Conservation (phyloP, 257 asterid species). For the Solanum clarkiae region DNA sequence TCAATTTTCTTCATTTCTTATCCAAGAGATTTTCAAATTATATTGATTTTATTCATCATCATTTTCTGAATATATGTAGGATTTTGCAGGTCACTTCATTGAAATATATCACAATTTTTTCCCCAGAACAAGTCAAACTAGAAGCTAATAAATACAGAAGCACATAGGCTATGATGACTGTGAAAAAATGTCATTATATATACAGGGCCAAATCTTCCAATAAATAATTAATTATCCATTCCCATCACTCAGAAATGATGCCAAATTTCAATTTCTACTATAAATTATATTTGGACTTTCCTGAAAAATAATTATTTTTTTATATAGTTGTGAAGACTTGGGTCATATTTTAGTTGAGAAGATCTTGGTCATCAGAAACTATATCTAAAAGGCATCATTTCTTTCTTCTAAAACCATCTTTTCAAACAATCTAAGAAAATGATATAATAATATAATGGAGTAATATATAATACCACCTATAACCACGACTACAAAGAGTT, state of each 20-base stretch:
- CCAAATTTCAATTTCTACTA: neutral
- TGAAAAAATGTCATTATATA: neutral
- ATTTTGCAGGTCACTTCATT: neutral
- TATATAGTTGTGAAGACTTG: neutral
- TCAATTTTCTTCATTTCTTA: neutral
- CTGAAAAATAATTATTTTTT: neutral
- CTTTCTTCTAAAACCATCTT: neutral
- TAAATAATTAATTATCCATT: neutral
- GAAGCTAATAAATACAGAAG: neutral
- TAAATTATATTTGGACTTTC: neutral
- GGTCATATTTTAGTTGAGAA: neutral
- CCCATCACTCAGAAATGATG: neutral
- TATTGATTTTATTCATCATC: neutral
- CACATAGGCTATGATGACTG: slow-evolving; percentile 10
- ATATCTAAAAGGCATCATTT: neutral
- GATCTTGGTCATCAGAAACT: neutral
- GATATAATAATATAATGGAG: neutral
- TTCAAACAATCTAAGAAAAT: neutral
- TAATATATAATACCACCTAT: neutral
- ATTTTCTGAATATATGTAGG: neutral
- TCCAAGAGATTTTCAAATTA: neutral
- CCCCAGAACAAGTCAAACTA: slow-evolving; percentile 1
- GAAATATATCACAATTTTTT: neutral
- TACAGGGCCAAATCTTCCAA: neutral
- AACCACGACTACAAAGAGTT: neutral